Evolutionary conservation across 495 filamentous ascomycete genomes (phyloP).

Genomic region (Neurospora intermedia): DNA sequence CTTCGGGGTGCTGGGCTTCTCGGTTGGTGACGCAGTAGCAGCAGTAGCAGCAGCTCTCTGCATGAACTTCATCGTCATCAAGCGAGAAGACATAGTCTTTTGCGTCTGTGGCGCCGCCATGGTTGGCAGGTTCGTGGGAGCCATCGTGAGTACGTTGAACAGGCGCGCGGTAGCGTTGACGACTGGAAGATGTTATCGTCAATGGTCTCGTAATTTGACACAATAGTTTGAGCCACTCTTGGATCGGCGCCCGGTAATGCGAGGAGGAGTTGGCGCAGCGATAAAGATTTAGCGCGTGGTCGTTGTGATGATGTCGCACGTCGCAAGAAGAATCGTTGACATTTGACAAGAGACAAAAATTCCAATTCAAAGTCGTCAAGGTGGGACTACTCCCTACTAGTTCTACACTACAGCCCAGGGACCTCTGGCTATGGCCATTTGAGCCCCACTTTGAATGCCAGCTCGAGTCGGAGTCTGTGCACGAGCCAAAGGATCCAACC

Average conservation of each 20-base stretch:
- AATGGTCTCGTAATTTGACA: not conserved
- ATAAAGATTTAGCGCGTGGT: not conserved
- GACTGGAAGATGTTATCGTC: not conserved
- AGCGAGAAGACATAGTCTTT: constrained; percentile 79
- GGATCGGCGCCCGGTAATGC: not conserved
- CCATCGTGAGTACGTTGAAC: constrained; percentile 6
- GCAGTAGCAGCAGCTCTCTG: constrained; percentile 60
- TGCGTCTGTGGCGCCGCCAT: constrained; percentile 31
- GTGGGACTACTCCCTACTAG: not conserved
- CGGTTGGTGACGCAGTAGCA: constrained; percentile 30
- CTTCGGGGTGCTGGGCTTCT: constrained; percentile 30
- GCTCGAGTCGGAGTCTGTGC: not conserved
- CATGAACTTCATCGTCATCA: constrained; percentile 99
- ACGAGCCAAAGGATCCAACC: not conserved
- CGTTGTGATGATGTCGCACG: not conserved
- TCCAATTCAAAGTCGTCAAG: not conserved
- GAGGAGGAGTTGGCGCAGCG: not conserved
- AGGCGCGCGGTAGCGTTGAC: not conserved
- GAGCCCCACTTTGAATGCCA: not conserved
- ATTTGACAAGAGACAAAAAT: not conserved
- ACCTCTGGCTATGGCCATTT: not conserved
- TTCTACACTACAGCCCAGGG: no score
- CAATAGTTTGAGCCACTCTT: not conserved
- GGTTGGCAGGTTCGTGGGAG: constrained; percentile 11
- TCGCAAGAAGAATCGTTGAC: not conserved